A percentile compares a stretch with the other conserved stretches of the same genome.
phyloP scores from a whole-genome alignment of 139 green algal genomes.

The Volvox africanus region DNA sequence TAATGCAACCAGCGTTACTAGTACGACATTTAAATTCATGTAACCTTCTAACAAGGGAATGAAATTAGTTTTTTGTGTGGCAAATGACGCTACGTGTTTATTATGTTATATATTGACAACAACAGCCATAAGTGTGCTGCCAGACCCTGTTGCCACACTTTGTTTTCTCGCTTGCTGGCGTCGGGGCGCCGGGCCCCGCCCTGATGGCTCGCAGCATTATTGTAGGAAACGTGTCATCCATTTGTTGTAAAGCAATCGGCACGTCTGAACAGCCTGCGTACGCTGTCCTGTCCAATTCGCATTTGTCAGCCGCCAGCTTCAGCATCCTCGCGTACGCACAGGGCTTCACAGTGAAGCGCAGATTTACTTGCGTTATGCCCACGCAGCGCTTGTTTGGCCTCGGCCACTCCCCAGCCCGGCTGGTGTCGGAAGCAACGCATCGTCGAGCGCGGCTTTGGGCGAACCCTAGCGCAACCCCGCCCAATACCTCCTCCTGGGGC shows the following conservation, averaged over 20 bases:
- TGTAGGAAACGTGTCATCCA: background rate
- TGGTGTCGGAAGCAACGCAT: background rate
- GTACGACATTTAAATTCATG: too few species aligned
- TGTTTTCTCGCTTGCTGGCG: background rate
- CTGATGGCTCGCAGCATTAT: background rate
- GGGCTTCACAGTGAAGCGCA: background rate
- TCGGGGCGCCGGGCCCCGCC: slow-evolving; percentile 34
- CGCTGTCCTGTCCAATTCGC: background rate
- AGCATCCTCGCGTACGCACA: background rate
- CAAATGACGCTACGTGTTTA: too few species aligned
- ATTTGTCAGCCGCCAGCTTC: slow-evolving; percentile 1
- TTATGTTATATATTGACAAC: too few species aligned
- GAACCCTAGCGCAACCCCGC: background rate
- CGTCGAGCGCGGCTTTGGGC: background rate
- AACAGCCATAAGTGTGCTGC: too few species aligned
- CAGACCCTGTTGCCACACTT: too few species aligned
- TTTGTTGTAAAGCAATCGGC: background rate
- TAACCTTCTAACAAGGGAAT: too few species aligned
- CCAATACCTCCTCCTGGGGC: background rate
- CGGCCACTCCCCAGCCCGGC: background rate
- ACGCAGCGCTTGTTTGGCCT: background rate
- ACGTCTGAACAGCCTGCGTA: background rate
- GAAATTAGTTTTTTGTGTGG: too few species aligned
- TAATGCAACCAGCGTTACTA: too few species aligned
- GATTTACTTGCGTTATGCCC: background rate